Conservation (phyloP, 2,329 filamentous ascomycete species). For the Chaetomium globosum region DNA sequence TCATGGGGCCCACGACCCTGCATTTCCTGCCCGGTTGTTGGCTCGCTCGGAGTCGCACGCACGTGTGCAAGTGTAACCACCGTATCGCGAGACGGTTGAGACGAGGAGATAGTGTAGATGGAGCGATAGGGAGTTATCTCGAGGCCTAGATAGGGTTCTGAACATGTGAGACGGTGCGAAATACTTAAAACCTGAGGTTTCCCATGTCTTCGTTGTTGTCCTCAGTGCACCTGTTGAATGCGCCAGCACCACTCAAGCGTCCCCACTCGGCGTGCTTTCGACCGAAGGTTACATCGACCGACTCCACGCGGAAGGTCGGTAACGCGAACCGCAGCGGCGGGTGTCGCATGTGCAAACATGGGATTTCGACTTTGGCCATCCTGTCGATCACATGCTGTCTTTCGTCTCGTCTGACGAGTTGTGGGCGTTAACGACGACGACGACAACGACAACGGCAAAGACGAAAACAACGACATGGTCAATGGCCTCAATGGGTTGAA, state of each 20-base stretch:
- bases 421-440: not conserved
- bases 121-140: not conserved
- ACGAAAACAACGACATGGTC: not conserved
- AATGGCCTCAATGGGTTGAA: not conserved
- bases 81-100: not conserved
- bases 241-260: not conserved
- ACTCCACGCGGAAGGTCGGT: not conserved
- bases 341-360: slow-evolving; percentile 4
- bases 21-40: not conserved
- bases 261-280: slow-evolving; percentile 14
- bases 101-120: not conserved
- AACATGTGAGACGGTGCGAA: slow-evolving; percentile 5
- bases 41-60: not conserved
- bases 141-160: not conserved
- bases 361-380: slow-evolving; percentile 7
- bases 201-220: not conserved
- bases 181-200: slow-evolving; percentile 14
- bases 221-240: too few species aligned
- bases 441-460: too few species aligned
- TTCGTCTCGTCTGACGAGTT: not conserved
- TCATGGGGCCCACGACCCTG: slow-evolving; percentile 8
- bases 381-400: not conserved
- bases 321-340: slow-evolving; percentile 2
- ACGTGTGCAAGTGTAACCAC: slow-evolving; percentile 1
- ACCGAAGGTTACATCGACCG: slow-evolving; percentile 10